Evolutionary conservation across 139 green algal species (phyloP).

Genomic region (Marvania coccoides): DNA sequence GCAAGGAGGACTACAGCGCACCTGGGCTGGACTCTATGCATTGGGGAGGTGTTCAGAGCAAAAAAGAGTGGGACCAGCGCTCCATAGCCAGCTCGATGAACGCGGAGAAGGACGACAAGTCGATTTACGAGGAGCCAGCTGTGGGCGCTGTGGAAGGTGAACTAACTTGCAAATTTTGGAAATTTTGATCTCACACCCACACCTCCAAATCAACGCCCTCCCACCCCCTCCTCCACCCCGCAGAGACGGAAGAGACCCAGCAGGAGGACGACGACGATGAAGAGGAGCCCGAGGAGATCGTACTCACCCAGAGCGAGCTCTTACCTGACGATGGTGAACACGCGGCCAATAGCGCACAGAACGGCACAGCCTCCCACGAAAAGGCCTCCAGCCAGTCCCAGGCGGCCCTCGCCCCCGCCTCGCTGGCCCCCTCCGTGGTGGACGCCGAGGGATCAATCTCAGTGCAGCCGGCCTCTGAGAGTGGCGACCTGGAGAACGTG

Average conservation of each 20-base stretch:
- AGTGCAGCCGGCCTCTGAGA: no score
- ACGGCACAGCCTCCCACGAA: neutral
- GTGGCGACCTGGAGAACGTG: neutral
- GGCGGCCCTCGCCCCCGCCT: neutral
- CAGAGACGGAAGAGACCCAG: neutral
- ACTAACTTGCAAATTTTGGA: no score
- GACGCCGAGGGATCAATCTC: no score
- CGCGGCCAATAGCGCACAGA: neutral
- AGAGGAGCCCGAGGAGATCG: neutral
- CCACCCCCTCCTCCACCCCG: neutral
- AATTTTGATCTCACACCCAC: no score
- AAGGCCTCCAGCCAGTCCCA: no score
- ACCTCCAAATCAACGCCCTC: no score
- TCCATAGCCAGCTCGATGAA: slow-evolving; percentile 7
- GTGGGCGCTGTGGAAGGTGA: slow-evolving; percentile 1
- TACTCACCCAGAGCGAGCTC: neutral
- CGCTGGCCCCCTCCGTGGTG: neutral
- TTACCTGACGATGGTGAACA: neutral
- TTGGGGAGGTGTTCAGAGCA: slow-evolving; percentile 1
- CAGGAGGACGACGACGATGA: neutral
- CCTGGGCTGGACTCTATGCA: slow-evolving; percentile 9
- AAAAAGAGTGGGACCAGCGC: slow-evolving; percentile 2
- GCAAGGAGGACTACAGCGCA: neutral
- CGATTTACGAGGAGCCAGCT: slow-evolving; percentile 12
- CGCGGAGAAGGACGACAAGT: slow-evolving; percentile 22